phyloP scores from a whole-genome alignment of 495 filamentous ascomycete genomes.

The Penicilliopsis zonata region DNA sequence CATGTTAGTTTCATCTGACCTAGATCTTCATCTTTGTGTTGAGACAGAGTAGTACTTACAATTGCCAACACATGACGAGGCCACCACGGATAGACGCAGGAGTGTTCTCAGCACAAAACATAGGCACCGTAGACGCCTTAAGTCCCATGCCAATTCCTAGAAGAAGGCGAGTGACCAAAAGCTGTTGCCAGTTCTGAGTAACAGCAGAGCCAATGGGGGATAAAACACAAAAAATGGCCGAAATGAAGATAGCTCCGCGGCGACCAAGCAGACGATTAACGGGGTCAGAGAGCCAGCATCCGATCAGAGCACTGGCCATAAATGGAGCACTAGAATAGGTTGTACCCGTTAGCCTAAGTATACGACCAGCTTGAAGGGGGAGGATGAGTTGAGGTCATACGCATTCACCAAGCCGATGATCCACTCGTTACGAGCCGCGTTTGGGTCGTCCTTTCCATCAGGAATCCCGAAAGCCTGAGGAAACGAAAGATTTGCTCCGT shows the following conservation, averaged over 20 bases:
- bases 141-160: conserved; percentile 57
- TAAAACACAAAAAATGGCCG: conserved; percentile 47
- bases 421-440: conserved; percentile 37
- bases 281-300: conserved; percentile 53
- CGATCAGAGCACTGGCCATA: conserved; percentile 27
- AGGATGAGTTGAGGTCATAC: conserved; percentile 32
- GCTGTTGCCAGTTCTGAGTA: conserved; percentile 44
- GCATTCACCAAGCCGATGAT: conserved; percentile 53
- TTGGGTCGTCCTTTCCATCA: conserved; percentile 10
- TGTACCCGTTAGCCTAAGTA: conserved; percentile 5
- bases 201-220: conserved; percentile 44
- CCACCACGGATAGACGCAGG: conserved; percentile 50
- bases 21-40: too few species aligned
- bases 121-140: conserved; percentile 48
- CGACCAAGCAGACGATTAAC: conserved; percentile 43
- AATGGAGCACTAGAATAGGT: conserved; percentile 23
- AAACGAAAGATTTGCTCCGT: conserved; percentile 57
- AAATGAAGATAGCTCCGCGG: conserved; percentile 47
- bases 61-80: conserved; percentile 54
- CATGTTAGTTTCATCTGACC: too few species aligned
- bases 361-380: too few species aligned
- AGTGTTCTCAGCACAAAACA: conserved; percentile 50
- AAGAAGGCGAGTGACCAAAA: conserved; percentile 44
- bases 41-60: conserved; percentile 23
- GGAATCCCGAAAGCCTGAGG: conserved; percentile 46